Percentiles rank a stretch among this genome's conserved stretches.
Evolutionary conservation across 129 eudicot genomes (phyloP).

Genomic region (Glebionis coronaria): DNA sequence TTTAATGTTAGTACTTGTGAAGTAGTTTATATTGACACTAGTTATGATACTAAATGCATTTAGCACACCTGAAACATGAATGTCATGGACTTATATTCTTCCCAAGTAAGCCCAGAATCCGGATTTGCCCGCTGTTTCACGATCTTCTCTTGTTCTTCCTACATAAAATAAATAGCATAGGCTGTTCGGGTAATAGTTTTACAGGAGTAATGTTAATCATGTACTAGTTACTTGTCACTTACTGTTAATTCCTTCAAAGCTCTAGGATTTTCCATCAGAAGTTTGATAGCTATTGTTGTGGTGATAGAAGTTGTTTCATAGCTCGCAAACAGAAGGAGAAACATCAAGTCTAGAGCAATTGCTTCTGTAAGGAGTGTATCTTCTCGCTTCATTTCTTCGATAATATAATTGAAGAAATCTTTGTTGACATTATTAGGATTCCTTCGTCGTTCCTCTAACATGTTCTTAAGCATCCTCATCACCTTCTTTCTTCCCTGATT

Average conservation of each 20-base stretch:
- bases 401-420: constrained; percentile 69
- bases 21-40: no score
- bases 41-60: no score
- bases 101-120: no score
- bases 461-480: constrained; percentile 59
- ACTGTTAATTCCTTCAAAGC: constrained; percentile 61
- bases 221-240: background rate
- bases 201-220: no score
- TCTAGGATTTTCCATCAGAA: constrained; percentile 49
- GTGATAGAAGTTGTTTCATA: constrained; percentile 73
- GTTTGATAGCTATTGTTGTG: constrained; percentile 53
- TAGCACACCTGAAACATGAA: no score
- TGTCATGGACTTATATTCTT: no score
- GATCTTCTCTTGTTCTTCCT: no score
- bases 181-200: no score
- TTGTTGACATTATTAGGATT: constrained; percentile 47
- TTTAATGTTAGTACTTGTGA: no score
- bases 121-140: no score
- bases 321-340: constrained; percentile 71
- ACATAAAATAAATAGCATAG: no score
- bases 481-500: constrained; percentile 79
- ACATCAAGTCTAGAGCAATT: constrained; percentile 72
- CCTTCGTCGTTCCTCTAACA: constrained; percentile 70
- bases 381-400: constrained; percentile 58
- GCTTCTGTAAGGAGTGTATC: constrained; percentile 65